phyloP scores from a whole-genome alignment of 768 basidiomycete genomes.

The Lactarius hengduanensis region DNA sequence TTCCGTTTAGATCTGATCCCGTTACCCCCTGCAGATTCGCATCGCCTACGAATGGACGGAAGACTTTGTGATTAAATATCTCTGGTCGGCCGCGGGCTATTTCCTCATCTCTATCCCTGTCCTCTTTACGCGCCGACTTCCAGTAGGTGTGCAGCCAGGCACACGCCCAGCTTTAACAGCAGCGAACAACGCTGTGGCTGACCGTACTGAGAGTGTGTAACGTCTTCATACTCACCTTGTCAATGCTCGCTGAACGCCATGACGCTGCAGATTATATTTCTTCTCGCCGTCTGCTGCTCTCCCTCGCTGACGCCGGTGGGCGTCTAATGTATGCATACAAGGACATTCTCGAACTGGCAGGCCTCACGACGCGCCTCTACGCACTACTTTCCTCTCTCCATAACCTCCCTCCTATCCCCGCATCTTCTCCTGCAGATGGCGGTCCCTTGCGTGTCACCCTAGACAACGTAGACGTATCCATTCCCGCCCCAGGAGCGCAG shows the following conservation, averaged over 20 bases:
- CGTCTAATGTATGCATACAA: constrained; percentile 97
- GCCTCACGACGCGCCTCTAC: constrained; percentile 88
- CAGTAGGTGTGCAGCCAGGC: constrained; percentile 31
- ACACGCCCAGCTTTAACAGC: constrained; percentile 11
- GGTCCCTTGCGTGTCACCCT: constrained; percentile 52
- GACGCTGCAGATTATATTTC: constrained; percentile 74
- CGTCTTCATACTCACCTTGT: neutral
- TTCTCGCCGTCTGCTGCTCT: constrained; percentile 84
- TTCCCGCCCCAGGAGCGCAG: constrained; percentile 40
- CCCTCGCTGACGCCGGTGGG: constrained; percentile 95
- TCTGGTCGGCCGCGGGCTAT: constrained; percentile 94
- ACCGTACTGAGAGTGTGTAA: constrained; percentile 48
- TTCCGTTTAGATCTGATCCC: neutral
- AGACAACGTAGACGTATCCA: constrained; percentile 65
- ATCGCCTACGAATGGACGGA: constrained; percentile 95
- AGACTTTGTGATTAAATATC: constrained; percentile 94
- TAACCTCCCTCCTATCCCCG: constrained; percentile 56
- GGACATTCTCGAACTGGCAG: constrained; percentile 92
- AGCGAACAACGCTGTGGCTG: constrained; percentile 42
- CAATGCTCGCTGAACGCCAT: too few species aligned
- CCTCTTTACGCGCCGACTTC: constrained; percentile 58
- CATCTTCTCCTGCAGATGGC: constrained; percentile 37
- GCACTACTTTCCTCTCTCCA: constrained; percentile 84
- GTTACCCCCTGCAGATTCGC: constrained; percentile 54
- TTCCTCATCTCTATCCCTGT: constrained; percentile 88